Conservation (phyloP, 106 monocot species). For the Dactylorhiza incarnata region DNA sequence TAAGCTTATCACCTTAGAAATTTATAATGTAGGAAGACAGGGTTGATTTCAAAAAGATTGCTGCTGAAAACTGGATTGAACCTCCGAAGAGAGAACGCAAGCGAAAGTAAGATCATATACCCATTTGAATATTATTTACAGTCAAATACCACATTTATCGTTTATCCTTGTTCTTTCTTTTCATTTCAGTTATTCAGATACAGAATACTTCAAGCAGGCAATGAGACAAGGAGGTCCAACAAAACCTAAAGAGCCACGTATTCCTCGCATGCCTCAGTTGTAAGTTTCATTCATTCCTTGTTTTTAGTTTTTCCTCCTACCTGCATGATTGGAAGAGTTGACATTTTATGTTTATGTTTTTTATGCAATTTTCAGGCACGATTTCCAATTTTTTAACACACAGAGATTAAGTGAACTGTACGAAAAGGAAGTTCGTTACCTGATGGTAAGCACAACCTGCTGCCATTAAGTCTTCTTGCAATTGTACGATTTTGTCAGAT, state of each 20-base stretch:
- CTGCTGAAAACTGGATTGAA: conserved; percentile 87
- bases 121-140: neutral
- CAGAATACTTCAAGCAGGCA: conserved; percentile 97
- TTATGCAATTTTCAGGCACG: conserved; percentile 60
- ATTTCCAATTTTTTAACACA: conserved; percentile 98
- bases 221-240: conserved; percentile 75
- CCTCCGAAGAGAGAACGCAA: conserved; percentile 89
- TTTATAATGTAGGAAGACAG: conserved; percentile 59
- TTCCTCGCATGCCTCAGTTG: conserved; percentile 98
- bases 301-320: neutral
- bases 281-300: conserved; percentile 29
- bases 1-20: conserved; percentile 6
- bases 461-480: neutral
- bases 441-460: conserved; percentile 45
- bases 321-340: neutral
- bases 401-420: conserved; percentile 86
- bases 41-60: conserved; percentile 87
- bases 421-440: conserved; percentile 97
- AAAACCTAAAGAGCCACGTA: conserved; percentile 85
- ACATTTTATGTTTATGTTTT: neutral
- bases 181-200: conserved; percentile 73
- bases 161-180: neutral
- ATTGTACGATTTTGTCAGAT: neutral
- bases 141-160: neutral
- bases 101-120: conserved; percentile 58